Conservation (phyloP, 208 protist genomes). For the Trypanosoma avium region DNA sequence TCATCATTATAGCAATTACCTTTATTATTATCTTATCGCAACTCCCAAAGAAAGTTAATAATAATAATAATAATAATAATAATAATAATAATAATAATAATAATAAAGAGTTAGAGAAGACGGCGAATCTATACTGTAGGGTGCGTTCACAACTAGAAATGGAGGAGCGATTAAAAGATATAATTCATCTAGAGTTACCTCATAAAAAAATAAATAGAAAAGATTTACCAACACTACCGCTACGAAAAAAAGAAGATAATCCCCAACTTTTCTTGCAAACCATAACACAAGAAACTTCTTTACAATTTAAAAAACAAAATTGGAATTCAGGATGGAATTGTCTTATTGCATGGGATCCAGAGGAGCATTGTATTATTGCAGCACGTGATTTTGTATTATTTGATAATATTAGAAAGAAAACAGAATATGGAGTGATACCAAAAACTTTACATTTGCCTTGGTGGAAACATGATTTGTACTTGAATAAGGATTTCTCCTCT, state of each 20-base stretch:
- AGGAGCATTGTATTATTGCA: neutral
- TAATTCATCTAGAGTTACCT: neutral
- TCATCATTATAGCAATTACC: too few species aligned
- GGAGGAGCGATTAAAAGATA: neutral
- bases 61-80: too few species aligned
- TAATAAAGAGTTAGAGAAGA: too few species aligned
- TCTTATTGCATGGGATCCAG: neutral
- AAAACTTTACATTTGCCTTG: neutral
- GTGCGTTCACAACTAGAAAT: too few species aligned
- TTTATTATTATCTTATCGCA: too few species aligned
- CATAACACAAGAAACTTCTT: too few species aligned
- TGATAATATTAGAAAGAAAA: constrained; percentile 10
- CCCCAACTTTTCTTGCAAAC: neutral
- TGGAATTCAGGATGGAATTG: neutral
- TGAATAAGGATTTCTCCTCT: too few species aligned
- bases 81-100: too few species aligned
- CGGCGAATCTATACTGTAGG: too few species aligned
- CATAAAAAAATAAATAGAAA: constrained; percentile 15
- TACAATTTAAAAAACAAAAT: neutral
- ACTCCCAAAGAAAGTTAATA: too few species aligned
- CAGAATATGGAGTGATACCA: constrained; percentile 5
- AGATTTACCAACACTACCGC: neutral
- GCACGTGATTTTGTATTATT: neutral
- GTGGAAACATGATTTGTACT: neutral
- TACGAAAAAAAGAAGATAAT: neutral